Evolutionary conservation across 108 stramenopile species (phyloP).

Genomic region (Skeletonema tropicum): DNA sequence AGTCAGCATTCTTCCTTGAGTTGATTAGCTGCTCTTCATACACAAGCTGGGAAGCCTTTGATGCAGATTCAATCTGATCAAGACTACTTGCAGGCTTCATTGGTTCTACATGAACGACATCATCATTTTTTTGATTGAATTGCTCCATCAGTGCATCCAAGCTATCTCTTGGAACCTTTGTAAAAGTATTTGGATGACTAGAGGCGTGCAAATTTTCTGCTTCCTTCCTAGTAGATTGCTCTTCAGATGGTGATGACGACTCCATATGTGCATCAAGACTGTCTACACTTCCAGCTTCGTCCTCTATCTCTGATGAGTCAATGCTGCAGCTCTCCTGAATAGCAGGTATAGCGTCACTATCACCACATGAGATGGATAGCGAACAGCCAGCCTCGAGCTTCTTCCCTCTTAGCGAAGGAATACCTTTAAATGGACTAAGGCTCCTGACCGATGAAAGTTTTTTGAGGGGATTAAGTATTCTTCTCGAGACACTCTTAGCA

Average conservation of each 20-base stretch:
- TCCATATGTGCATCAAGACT: too few species aligned
- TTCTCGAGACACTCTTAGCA: neutral
- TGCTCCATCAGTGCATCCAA: neutral
- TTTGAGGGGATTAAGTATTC: neutral
- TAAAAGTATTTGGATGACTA: neutral
- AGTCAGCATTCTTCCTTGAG: neutral
- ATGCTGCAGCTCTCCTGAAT: constrained; percentile 1
- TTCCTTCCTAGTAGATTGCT: neutral
- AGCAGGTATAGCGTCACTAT: neutral
- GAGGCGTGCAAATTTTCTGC: neutral
- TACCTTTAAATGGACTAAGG: neutral
- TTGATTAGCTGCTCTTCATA: constrained; percentile 25
- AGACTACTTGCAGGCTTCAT: neutral
- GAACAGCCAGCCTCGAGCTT: neutral
- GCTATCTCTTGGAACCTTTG: neutral
- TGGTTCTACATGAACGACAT: neutral
- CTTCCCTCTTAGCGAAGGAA: neutral
- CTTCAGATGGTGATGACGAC: neutral
- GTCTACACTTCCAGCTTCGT: neutral
- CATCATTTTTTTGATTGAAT: neutral
- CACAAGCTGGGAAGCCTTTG: constrained; percentile 1
- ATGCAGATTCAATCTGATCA: constrained; percentile 1
- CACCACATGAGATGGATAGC: constrained; percentile 1
- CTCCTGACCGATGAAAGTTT: neutral
- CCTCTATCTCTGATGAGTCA: constrained; percentile 1